Conservation (phyloP, 805 yeast genomes). For the Yueomyces sp. region DNA sequence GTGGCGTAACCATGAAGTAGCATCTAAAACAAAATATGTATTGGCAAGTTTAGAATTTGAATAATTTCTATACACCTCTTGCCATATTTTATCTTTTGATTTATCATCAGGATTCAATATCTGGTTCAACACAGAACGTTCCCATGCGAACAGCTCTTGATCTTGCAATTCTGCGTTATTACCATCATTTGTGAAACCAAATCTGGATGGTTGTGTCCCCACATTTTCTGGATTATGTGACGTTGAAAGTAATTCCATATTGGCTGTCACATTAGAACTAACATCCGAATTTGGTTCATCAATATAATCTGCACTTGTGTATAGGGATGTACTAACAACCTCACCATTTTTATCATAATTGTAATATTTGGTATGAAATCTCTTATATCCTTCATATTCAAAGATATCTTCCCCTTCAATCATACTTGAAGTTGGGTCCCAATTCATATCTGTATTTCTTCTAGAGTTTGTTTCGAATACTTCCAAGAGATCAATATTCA, state of each 20-base stretch:
- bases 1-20: constrained; percentile 71
- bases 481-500: constrained; percentile 1
- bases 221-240: background rate
- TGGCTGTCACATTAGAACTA: background rate
- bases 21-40: constrained; percentile 54
- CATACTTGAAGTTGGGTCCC: constrained; percentile 15
- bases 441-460: constrained; percentile 12
- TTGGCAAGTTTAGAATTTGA: constrained; percentile 11
- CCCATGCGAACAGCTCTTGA: constrained; percentile 1
- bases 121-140: constrained; percentile 8
- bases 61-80: constrained; percentile 7
- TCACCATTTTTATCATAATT: constrained; percentile 25
- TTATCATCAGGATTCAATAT: constrained; percentile 9
- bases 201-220: background rate
- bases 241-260: background rate
- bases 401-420: constrained; percentile 18
- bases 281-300: constrained; percentile 2
- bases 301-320: constrained; percentile 10
- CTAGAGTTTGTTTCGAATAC: constrained; percentile 11
- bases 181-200: background rate
- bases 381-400: constrained; percentile 22
- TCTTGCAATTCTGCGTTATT: background rate
- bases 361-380: constrained; percentile 13
- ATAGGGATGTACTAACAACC: constrained; percentile 21
- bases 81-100: constrained; percentile 32